These are phyloP conservation scores for Ascomycota sp. DNA, from an alignment of 2,329 filamentous ascomycete genomes.

Conservation along the genomic window DNA sequence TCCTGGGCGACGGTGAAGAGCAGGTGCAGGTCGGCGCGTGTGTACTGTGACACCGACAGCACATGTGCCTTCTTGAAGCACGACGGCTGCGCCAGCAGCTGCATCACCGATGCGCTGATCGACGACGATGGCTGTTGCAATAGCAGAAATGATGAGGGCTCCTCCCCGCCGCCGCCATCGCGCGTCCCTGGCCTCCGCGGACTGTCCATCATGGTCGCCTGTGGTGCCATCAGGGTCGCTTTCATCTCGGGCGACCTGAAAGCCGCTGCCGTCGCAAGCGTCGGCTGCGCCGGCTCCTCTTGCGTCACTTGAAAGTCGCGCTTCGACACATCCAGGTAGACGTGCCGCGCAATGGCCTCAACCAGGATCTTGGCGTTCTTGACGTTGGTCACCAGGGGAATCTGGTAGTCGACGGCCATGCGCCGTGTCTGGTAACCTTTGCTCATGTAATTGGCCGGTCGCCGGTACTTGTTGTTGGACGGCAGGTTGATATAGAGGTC, in stretches of 20 bases:
- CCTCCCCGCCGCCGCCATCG: slow-evolving; percentile 3
- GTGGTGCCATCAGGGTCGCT: slow-evolving; percentile 17
- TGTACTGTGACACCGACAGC: slow-evolving; percentile 78
- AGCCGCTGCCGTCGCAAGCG: slow-evolving; percentile 26
- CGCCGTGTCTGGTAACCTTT: slow-evolving; percentile 89
- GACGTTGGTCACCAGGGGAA: slow-evolving; percentile 90
- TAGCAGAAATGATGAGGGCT: slow-evolving; percentile 5
- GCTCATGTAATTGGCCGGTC: slow-evolving; percentile 95
- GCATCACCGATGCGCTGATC: slow-evolving; percentile 38
- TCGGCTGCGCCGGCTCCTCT: slow-evolving; percentile 43
- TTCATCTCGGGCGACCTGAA: slow-evolving; percentile 33
- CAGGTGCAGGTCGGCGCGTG: slow-evolving; percentile 65
- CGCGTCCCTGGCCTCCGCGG: slow-evolving; percentile 12
- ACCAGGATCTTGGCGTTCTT: slow-evolving; percentile 97
- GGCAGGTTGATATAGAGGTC: slow-evolving; percentile 97
- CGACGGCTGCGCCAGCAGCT: slow-evolving; percentile 51
- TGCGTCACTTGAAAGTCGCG: slow-evolving; percentile 87
- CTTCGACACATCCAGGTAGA: slow-evolving; percentile 58
- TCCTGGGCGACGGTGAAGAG: slow-evolving; percentile 94
- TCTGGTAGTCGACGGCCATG: slow-evolving; percentile 96
- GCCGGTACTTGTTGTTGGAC: slow-evolving; percentile 92
- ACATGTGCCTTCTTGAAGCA: slow-evolving; percentile 80
- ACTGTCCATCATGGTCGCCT: slow-evolving; percentile 11
- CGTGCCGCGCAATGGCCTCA: slow-evolving; percentile 78
- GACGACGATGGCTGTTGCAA: slow-evolving; percentile 24